A percentile compares a stretch with the other conserved stretches of the same genome.
phyloP scores from a whole-genome alignment of 805 yeast species.

The Schwanniomyces polymorphus region DNA sequence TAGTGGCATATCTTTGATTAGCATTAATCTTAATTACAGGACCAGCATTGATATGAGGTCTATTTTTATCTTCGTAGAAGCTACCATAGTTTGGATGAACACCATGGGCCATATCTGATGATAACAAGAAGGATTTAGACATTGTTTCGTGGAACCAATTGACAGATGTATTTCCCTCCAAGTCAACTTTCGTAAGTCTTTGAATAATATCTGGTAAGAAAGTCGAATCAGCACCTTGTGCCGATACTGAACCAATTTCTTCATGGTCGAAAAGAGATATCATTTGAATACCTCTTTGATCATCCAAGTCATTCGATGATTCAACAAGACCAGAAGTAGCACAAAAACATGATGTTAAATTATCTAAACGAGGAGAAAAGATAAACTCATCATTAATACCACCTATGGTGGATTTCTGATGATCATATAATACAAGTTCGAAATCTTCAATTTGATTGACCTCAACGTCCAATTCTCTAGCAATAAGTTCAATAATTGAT shows the following conservation, averaged over 20 bases:
- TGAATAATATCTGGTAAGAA: conserved; percentile 77
- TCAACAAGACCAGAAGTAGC: conserved; percentile 71
- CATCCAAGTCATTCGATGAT: conserved; percentile 43
- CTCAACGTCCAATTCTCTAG: conserved; percentile 56
- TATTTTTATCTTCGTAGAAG: conserved; percentile 74
- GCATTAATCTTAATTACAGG: conserved; percentile 94
- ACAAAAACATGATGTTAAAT: conserved; percentile 82
- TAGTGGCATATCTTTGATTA: conserved; percentile 92
- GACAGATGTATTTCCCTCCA: conserved; percentile 14
- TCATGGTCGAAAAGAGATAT: conserved; percentile 92
- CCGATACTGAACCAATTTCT: conserved; percentile 90
- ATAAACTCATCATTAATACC: conserved; percentile 90
- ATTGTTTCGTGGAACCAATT: conserved; percentile 51
- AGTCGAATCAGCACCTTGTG: conserved; percentile 96
- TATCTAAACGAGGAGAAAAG: conserved; percentile 89
- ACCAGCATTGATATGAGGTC: conserved; percentile 81
- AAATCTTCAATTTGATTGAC: conserved; percentile 78
- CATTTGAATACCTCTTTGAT: conserved; percentile 63
- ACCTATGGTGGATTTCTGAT: conserved; percentile 80
- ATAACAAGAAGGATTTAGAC: conserved; percentile 80
- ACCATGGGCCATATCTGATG: conserved; percentile 97
- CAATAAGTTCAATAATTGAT: conserved; percentile 67
- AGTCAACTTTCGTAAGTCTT: conserved; percentile 51
- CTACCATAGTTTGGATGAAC: conserved; percentile 88
- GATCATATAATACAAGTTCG: conserved; percentile 82